A percentile compares a stretch with the other conserved stretches of the same genome.
phyloP scores from a whole-genome alignment of 352 stramenopile genomes.

The Phytophthora sp. region DNA sequence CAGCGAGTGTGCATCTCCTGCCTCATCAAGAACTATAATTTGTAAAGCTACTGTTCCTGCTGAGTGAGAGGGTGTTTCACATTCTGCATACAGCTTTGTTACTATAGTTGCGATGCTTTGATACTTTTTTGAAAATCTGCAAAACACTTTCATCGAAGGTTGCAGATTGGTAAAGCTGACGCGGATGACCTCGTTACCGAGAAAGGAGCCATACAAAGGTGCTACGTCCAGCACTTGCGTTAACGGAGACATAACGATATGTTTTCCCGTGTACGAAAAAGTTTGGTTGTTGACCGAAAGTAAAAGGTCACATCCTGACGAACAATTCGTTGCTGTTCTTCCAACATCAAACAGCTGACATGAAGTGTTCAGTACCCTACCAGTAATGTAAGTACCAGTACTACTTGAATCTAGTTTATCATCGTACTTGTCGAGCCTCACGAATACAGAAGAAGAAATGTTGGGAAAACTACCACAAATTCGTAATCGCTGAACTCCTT shows the following conservation, averaged over 20 bases:
- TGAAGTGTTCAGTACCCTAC: constrained; percentile 14
- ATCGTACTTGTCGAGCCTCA: constrained; percentile 20
- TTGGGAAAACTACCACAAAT: constrained; percentile 22
- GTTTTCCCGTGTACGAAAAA: constrained; percentile 30
- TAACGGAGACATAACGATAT: constrained; percentile 14
- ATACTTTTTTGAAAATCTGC: constrained; percentile 35
- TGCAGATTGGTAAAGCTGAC: constrained; percentile 32
- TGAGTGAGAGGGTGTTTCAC: constrained; percentile 30
- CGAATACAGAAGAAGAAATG: constrained; percentile 5
- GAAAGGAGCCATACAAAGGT: constrained; percentile 38
- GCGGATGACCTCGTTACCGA: constrained; percentile 33
- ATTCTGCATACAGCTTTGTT: constrained; percentile 27
- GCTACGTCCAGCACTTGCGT: constrained; percentile 10
- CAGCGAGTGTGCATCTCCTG: background rate
- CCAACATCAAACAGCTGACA: constrained; percentile 26
- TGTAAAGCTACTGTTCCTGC: constrained; percentile 23
- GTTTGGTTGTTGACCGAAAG: constrained; percentile 57
- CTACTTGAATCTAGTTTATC: background rate
- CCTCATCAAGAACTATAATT: constrained; percentile 15
- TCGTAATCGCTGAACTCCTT: constrained; percentile 13
- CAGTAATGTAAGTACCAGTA: background rate
- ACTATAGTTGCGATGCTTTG: background rate
- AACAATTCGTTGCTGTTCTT: constrained; percentile 5
- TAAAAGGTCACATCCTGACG: constrained; percentile 27
- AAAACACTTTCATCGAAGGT: constrained; percentile 22